A percentile compares a stretch with the other conserved stretches of the same genome.
These are phyloP conservation scores for Oryza coarctata DNA, from an alignment of 176 grass and related monocot species.

Conservation along the genomic window DNA sequence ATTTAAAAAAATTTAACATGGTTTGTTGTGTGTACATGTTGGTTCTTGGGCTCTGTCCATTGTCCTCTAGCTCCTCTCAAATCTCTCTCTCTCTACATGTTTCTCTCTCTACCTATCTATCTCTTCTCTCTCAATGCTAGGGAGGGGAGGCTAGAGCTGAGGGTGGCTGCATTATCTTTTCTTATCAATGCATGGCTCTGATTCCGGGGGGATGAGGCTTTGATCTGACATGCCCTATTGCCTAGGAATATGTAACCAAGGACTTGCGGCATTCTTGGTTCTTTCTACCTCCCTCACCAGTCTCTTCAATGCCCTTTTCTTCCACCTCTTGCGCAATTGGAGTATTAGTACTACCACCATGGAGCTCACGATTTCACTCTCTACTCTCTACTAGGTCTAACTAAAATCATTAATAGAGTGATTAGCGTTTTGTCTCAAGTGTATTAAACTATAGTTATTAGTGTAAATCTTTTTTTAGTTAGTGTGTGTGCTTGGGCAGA, in stretches of 20 bases:
- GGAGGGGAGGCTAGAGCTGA: not conserved
- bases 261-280: conserved; percentile 52
- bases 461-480: not conserved
- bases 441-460: not conserved
- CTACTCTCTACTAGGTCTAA: not conserved
- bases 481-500: not conserved
- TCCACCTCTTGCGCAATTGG: conserved; percentile 13
- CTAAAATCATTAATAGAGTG: not conserved
- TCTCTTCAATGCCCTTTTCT: conserved; percentile 43
- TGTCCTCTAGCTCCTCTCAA: conserved; percentile 53
- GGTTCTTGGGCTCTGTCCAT: conserved; percentile 57
- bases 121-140: conserved; percentile 37
- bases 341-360: too few species aligned
- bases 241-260: conserved; percentile 79
- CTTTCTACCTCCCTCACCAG: conserved; percentile 25
- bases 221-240: conserved; percentile 80
- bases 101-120: not conserved
- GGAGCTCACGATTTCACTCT: not conserved
- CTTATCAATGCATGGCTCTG: conserved; percentile 83
- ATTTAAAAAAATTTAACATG: conserved; percentile 17
- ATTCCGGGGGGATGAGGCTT: conserved; percentile 73
- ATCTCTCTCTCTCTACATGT: conserved; percentile 22
- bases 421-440: not conserved
- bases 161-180: conserved; percentile 54
- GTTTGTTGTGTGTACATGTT: conserved; percentile 25